phyloP scores from a whole-genome alignment of 495 filamentous ascomycete genomes.

The Neurospora cerealis region DNA sequence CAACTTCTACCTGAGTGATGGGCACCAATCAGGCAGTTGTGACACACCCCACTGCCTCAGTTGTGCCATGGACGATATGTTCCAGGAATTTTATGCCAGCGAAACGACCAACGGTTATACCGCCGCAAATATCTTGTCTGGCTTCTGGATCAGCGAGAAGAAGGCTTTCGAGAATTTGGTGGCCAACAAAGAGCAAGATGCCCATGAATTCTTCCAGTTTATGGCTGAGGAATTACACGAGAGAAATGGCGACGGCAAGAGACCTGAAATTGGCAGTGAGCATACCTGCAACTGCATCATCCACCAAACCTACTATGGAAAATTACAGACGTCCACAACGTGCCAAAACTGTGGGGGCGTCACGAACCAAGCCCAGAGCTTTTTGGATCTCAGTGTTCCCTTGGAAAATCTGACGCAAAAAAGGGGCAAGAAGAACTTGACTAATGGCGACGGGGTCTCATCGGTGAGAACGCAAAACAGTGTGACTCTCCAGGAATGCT shows the following conservation, averaged over 20 bases:
- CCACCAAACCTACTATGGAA: constrained; percentile 81
- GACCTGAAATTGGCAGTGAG: constrained; percentile 44
- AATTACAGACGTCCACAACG: constrained; percentile 75
- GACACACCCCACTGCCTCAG: constrained; percentile 59
- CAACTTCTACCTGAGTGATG: constrained; percentile 78
- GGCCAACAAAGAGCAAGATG: constrained; percentile 89
- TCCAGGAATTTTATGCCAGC: constrained; percentile 73
- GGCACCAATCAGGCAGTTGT: constrained; percentile 65
- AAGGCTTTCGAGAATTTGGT: constrained; percentile 58
- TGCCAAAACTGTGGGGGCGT: constrained; percentile 72
- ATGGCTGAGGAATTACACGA: constrained; percentile 77
- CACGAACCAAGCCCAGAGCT: constrained; percentile 70
- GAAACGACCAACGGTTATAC: constrained; percentile 79
- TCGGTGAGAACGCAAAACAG: neutral
- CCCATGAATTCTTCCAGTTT: constrained; percentile 92
- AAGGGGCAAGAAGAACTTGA: constrained; percentile 32
- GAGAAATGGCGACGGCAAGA: constrained; percentile 50
- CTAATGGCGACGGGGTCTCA: constrained; percentile 24
- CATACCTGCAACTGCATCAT: constrained; percentile 75
- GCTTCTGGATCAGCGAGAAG: constrained; percentile 65
- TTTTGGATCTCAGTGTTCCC: constrained; percentile 78
- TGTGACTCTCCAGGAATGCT: constrained; percentile 60
- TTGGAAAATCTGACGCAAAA: constrained; percentile 51
- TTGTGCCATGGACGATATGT: constrained; percentile 85
- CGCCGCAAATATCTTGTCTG: constrained; percentile 67